phyloP scores from a whole-genome alignment of 768 basidiomycete species.

The Russula dissimulans region DNA sequence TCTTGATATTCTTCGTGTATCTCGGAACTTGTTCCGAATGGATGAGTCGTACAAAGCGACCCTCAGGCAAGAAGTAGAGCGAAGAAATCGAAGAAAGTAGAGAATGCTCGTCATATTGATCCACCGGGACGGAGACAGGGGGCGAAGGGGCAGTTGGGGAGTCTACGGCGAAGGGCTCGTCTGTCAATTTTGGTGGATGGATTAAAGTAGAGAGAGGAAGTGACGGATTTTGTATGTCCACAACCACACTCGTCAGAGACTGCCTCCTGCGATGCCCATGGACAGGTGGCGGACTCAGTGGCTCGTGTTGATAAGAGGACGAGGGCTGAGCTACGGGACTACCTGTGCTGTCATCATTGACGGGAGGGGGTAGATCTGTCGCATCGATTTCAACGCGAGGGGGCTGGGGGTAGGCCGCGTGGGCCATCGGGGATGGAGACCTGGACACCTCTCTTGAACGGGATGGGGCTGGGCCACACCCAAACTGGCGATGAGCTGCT shows the following conservation, averaged over 20 bases:
- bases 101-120: not conserved
- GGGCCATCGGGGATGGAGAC: not conserved
- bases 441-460: not conserved
- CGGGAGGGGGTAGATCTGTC: not conserved
- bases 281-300: not conserved
- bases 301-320: not conserved
- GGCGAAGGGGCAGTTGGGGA: not conserved
- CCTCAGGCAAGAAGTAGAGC: not conserved
- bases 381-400: not conserved
- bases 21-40: slow-evolving; percentile 1
- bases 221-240: not conserved
- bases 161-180: not conserved
- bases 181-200: not conserved
- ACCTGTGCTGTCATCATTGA: too few relatives aligned
- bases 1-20: not conserved
- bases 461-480: not conserved
- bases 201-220: not conserved
- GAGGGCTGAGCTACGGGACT: too few relatives aligned
- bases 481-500: slow-evolving; percentile 2
- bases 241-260: not conserved
- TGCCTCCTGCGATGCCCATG: not conserved
- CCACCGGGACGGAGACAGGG: not conserved
- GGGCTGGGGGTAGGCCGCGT: not conserved
- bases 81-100: not conserved
- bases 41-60: not conserved